Percentiles rank a stretch among this genome's conserved stretches.
These are phyloP conservation scores for Aphanoascus verrucosus DNA, from an alignment of 2,329 filamentous ascomycete species.

Conservation along the genomic window DNA sequence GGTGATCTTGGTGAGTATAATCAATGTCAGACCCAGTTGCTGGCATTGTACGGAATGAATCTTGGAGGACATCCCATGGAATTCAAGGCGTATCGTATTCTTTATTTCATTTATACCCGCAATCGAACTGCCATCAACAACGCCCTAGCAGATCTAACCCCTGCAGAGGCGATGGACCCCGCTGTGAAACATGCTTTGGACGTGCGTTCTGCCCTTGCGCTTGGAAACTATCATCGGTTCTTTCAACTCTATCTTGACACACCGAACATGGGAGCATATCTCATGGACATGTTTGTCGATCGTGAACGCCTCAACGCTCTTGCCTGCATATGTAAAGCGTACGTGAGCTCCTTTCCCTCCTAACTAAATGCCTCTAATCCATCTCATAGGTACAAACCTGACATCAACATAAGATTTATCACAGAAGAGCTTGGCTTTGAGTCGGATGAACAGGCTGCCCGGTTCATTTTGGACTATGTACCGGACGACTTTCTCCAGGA, in stretches of 20 bases:
- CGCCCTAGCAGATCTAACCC: conserved; percentile 95
- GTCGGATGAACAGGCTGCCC: conserved; percentile 76
- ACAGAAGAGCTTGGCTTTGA: conserved; percentile 95
- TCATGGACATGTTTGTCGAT: conserved; percentile 98
- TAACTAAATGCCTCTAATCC: conserved; percentile 8
- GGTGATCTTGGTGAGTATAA: conserved; percentile 99
- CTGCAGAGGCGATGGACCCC: conserved; percentile 79
- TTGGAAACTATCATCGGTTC: conserved; percentile 96
- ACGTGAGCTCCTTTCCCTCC: not conserved
- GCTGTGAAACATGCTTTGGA: conserved; percentile 83
- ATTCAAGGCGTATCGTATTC: conserved; percentile 98
- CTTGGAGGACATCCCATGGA: conserved; percentile 84
- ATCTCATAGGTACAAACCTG: conserved; percentile 68
- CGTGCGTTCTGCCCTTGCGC: conserved; percentile 79
- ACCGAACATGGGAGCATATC: conserved; percentile 92
- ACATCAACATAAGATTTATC: conserved; percentile 79
- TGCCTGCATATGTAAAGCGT: conserved; percentile 91
- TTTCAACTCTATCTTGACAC: conserved; percentile 92
- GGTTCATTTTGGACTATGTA: conserved; percentile 76
- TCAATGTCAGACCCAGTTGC: conserved; percentile 97
- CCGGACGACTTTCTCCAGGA: conserved; percentile 68
- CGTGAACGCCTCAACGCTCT: conserved; percentile 85
- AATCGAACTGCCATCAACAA: conserved; percentile 98
- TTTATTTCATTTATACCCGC: conserved; percentile 98
- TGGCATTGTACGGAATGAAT: conserved; percentile 76